Conservation (phyloP, 2,329 filamentous ascomycete species). For the Nigrospora oryzae region DNA sequence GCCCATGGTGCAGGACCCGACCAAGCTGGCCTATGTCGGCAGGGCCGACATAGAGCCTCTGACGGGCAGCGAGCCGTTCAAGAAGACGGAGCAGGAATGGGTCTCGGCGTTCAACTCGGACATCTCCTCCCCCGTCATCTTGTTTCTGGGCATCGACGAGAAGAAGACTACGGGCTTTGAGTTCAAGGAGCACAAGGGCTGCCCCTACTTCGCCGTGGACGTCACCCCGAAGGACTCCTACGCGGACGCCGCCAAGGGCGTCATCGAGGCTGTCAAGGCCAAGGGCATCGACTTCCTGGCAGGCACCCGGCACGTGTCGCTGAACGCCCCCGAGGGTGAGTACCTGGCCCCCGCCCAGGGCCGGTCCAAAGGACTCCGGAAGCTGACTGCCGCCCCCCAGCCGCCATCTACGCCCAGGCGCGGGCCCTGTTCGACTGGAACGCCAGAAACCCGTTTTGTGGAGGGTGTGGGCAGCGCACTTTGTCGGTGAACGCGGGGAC, state of each 20-base stretch:
- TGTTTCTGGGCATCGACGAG: conserved; percentile 83
- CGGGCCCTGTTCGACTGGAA: conserved; percentile 93
- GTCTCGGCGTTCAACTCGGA: conserved; percentile 68
- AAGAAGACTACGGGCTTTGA: conserved; percentile 36
- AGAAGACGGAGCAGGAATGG: conserved; percentile 61
- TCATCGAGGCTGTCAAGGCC: conserved; percentile 50
- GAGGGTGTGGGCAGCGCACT: conserved; percentile 75
- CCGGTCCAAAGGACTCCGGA: not conserved
- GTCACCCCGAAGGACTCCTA: conserved; percentile 64
- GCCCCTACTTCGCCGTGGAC: conserved; percentile 85
- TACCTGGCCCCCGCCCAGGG: not conserved
- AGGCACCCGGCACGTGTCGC: conserved; percentile 36
- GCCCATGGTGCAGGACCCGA: conserved; percentile 56
- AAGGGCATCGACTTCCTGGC: conserved; percentile 59
- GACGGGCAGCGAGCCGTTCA: conserved; percentile 65
- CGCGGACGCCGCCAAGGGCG: conserved; percentile 50
- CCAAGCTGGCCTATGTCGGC: conserved; percentile 58
- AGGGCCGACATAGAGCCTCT: conserved; percentile 62
- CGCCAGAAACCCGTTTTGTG: conserved; percentile 83
- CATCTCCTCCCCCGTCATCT: conserved; percentile 57
- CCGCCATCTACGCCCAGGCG: conserved; percentile 84
- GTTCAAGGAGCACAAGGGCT: conserved; percentile 66
- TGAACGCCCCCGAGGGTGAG: conserved; percentile 39
- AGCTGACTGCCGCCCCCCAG: conserved; percentile 21
- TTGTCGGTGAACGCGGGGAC: conserved; percentile 71